Conservation (phyloP, 345 rosid species). For the Camelina sativa region DNA sequence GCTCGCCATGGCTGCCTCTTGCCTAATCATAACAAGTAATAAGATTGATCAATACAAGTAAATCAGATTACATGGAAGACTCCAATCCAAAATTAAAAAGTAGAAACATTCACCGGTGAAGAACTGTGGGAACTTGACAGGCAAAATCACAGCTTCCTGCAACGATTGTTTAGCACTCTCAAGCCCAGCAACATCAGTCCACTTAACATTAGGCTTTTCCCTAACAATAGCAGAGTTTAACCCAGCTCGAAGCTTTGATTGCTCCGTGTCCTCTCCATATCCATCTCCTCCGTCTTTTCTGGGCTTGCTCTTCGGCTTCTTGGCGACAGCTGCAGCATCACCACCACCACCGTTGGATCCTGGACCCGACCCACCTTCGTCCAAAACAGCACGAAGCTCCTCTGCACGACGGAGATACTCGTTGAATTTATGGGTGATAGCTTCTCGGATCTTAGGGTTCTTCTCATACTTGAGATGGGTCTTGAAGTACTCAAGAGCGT, state of each 20-base stretch:
- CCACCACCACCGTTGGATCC: slow-evolving; percentile 63
- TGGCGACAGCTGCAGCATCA: slow-evolving; percentile 55
- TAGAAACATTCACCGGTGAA: slow-evolving; percentile 61
- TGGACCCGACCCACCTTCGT: slow-evolving; percentile 72
- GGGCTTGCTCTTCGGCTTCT: slow-evolving; percentile 69
- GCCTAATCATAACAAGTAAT: slow-evolving; percentile 48
- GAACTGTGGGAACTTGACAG: slow-evolving; percentile 91
- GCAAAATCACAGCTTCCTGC: slow-evolving; percentile 93
- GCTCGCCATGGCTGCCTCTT: slow-evolving; percentile 94
- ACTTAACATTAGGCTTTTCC: slow-evolving; percentile 84
- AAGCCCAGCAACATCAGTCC: slow-evolving; percentile 92
- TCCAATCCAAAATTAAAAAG: neutral
- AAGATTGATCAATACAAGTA: neutral
- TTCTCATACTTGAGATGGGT: slow-evolving; percentile 92
- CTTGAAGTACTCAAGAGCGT: slow-evolving; percentile 87
- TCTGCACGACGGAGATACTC: slow-evolving; percentile 91
- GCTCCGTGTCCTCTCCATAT: slow-evolving; percentile 81
- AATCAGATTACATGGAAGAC: neutral
- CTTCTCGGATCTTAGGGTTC: slow-evolving; percentile 83
- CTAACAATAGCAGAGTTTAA: slow-evolving; percentile 77
- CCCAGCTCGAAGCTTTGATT: slow-evolving; percentile 80
- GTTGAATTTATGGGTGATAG: slow-evolving; percentile 72
- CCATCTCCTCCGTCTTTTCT: slow-evolving; percentile 54
- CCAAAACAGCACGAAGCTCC: slow-evolving; percentile 87
- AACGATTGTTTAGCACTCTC: slow-evolving; percentile 86